Percentiles rank a stretch among this genome's conserved stretches.
Evolutionary conservation across 2,329 filamentous ascomycete species (phyloP).

Genomic region (Ophiostoma piceae): DNA sequence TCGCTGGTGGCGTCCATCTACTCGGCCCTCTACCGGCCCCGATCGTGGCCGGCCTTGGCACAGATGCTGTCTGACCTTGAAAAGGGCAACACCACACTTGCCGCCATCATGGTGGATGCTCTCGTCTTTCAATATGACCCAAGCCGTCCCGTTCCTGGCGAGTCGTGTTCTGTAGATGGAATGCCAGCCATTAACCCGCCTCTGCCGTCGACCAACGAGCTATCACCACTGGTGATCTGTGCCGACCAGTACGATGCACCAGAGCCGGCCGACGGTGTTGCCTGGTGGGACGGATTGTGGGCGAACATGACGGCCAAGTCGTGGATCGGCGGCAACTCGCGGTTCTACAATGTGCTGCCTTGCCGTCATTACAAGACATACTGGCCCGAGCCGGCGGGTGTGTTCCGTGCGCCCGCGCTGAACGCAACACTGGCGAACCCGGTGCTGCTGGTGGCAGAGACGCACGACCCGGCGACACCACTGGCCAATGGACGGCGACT

Average conservation of each 20-base stretch:
- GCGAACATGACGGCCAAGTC: constrained; percentile 42
- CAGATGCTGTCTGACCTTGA: constrained; percentile 40
- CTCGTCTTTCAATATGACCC: background rate
- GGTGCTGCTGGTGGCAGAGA: constrained; percentile 45
- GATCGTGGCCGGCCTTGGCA: constrained; percentile 41
- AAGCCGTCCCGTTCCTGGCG: background rate
- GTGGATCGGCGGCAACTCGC: constrained; percentile 45
- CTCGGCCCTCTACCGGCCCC: constrained; percentile 40
- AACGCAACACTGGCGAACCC: constrained; percentile 42
- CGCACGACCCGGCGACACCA: constrained; percentile 48
- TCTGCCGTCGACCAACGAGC: background rate
- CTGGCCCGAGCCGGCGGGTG: constrained; percentile 44
- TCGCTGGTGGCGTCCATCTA: constrained; percentile 40
- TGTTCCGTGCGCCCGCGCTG: constrained; percentile 42
- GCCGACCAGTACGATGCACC: constrained; percentile 39
- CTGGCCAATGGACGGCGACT: constrained; percentile 45
- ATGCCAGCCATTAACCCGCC: background rate
- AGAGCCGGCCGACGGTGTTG: constrained; percentile 36
- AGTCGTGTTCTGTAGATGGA: background rate
- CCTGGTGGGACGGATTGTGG: constrained; percentile 46
- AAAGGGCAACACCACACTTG: background rate
- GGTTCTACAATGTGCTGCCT: constrained; percentile 42
- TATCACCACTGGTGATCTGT: background rate
- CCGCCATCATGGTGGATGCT: background rate
- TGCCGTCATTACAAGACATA: constrained; percentile 44